Evolutionary conservation across 192 early-diverging fungal genomes (phyloP).

Genomic region (Allomyces macrogynus): DNA sequence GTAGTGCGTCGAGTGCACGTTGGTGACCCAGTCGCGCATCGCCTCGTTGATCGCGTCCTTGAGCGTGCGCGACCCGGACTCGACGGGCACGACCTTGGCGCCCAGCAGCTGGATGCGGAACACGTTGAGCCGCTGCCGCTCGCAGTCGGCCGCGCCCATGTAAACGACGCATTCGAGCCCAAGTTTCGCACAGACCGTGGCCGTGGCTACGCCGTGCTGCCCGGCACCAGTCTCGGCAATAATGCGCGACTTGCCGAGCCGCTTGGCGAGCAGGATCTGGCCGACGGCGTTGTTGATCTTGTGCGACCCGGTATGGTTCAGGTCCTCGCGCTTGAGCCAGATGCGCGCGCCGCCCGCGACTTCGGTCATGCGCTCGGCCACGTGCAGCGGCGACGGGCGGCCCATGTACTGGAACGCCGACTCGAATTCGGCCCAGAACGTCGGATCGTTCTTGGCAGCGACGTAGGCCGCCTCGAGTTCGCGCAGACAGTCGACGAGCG

Average conservation of each 20-base stretch:
- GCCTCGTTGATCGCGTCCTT: conserved; percentile 99
- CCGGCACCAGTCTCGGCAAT: conserved; percentile 99
- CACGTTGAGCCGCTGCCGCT: conserved; percentile 83
- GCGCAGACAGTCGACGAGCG: conserved; percentile 78
- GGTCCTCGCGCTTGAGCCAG: conserved; percentile 96
- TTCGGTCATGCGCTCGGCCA: conserved; percentile 68
- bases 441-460: conserved; percentile 58
- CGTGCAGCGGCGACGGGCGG: conserved; percentile 68
- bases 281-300: conserved; percentile 98
- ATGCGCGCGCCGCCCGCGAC: conserved; percentile 65
- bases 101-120: conserved; percentile 89
- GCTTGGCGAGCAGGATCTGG: conserved; percentile 80
- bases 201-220: conserved; percentile 94
- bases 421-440: conserved; percentile 80
- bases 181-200: conserved; percentile 95
- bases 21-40: conserved; percentile 96
- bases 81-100: conserved; percentile 72
- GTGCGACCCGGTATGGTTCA: conserved; percentile 97
- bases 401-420: conserved; percentile 81
- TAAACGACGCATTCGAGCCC: conserved; percentile 90
- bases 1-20: conserved; percentile 83
- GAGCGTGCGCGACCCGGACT: conserved; percentile 55
- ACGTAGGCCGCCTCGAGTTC: conserved; percentile 75
- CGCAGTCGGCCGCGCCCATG: conserved; percentile 93
- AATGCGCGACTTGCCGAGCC: conserved; percentile 85